These are phyloP conservation scores for Fomitopsis pinicola DNA, from an alignment of 1,284 basidiomycete species.

Conservation along the genomic window DNA sequence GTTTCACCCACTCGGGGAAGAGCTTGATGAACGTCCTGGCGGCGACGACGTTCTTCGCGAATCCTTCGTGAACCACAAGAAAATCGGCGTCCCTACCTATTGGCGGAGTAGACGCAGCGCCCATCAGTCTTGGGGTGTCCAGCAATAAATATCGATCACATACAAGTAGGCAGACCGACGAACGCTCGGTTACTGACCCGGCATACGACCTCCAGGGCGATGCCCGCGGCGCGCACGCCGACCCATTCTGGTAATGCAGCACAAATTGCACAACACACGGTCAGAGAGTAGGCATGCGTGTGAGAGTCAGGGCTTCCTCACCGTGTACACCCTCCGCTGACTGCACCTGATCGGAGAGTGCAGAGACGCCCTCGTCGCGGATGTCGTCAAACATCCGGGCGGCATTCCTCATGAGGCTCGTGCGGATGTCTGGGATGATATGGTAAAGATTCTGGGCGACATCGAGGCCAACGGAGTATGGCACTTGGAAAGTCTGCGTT, in stretches of 20 bases:
- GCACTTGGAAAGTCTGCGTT: conserved; percentile 14
- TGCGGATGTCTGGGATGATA: conserved; percentile 19
- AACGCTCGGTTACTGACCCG: conserved; percentile 39
- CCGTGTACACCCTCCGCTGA: conserved; percentile 7
- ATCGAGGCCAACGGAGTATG: conserved; percentile 19
- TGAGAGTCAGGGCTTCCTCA: conserved; percentile 14
- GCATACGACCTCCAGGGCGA: conserved; percentile 28
- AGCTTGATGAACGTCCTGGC: conserved; percentile 23
- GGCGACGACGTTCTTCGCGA: conserved; percentile 26
- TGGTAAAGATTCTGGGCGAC: conserved; percentile 22
- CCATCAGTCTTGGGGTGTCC: too few relatives aligned
- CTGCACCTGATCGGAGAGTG: conserved; percentile 6
- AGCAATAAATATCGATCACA: conserved; percentile 18
- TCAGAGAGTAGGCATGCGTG: not conserved
- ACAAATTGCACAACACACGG: not conserved
- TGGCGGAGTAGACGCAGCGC: not conserved
- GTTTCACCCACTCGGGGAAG: conserved; percentile 34
- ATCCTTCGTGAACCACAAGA: conserved; percentile 29
- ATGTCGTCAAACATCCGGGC: conserved; percentile 11
- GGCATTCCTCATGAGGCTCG: conserved; percentile 15
- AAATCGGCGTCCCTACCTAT: conserved; percentile 36
- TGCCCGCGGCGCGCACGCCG: conserved; percentile 23
- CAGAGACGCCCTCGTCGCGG: conserved; percentile 11
- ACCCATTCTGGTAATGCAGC: conserved; percentile 5
- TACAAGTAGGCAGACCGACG: conserved; percentile 40